These are phyloP conservation scores for Sphaerobolus stellatus DNA, from an alignment of 1,284 basidiomycete species.

Conservation along the genomic window DNA sequence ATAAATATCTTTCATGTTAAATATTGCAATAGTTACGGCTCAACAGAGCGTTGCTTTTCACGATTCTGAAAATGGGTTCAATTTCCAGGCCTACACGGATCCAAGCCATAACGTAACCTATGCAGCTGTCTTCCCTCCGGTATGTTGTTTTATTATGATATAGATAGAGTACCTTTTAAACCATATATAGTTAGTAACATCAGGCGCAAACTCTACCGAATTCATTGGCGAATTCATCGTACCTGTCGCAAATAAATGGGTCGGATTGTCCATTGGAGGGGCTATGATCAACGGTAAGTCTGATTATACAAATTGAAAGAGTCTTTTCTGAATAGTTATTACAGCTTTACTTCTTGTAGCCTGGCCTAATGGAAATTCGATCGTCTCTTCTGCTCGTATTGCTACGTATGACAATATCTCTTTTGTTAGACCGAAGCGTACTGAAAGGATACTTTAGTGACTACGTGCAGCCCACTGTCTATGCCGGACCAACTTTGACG, in stretches of 20 bases:
- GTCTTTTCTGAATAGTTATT: not conserved
- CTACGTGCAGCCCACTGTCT: slow-evolving; percentile 45
- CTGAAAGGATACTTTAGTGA: slow-evolving; percentile 28
- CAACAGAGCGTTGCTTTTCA: slow-evolving; percentile 8
- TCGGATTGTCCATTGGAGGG: slow-evolving; percentile 19
- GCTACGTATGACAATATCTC: slow-evolving; percentile 45
- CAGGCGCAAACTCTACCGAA: slow-evolving; percentile 41
- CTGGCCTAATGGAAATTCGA: slow-evolving; percentile 53
- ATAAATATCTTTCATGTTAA: too few species aligned
- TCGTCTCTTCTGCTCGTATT: slow-evolving; percentile 52
- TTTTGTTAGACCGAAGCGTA: not conserved
- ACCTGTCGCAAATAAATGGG: slow-evolving; percentile 53
- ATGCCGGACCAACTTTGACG: slow-evolving; percentile 47
- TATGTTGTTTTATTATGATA: not conserved
- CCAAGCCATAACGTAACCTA: slow-evolving; percentile 49
- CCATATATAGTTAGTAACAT: slow-evolving; percentile 25
- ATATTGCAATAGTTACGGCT: not conserved
- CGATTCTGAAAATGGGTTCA: slow-evolving; percentile 39
- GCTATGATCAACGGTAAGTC: slow-evolving; percentile 8
- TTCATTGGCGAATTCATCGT: slow-evolving; percentile 64
- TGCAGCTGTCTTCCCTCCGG: slow-evolving; percentile 53
- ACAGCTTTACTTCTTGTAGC: slow-evolving; percentile 48
- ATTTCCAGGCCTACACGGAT: slow-evolving; percentile 52
- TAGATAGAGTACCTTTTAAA: not conserved
- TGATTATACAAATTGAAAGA: not conserved